phyloP scores from a whole-genome alignment of 495 filamentous ascomycete species.

The Hypomontagnella monticulosa region DNA sequence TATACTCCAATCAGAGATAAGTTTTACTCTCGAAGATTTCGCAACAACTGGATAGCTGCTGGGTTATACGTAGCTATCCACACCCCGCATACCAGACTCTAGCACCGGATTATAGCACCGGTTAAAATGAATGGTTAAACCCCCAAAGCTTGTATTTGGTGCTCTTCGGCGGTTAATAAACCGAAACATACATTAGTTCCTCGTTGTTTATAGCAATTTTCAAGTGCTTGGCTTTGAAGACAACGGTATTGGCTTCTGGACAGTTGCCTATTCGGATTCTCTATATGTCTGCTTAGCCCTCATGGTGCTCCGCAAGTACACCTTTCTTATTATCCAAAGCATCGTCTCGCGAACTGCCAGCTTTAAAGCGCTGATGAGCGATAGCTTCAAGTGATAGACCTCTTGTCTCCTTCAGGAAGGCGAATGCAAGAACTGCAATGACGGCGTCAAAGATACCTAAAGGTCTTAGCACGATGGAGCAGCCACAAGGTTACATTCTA shows the following conservation, averaged over 20 bases:
- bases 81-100: constrained; percentile 29
- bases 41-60: not conserved
- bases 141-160: not conserved
- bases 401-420: constrained; percentile 41
- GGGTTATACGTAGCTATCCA: not conserved
- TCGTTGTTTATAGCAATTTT: not conserved
- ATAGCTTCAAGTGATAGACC: constrained; percentile 43
- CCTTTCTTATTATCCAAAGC: not conserved
- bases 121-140: constrained; percentile 36
- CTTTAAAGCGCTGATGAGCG: constrained; percentile 34
- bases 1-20: constrained; percentile 5
- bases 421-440: constrained; percentile 37
- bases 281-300: not conserved
- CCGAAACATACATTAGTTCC: constrained; percentile 7
- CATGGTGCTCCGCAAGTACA: constrained; percentile 19
- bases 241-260: too few species aligned
- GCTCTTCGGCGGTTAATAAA: constrained; percentile 10
- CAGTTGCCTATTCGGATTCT: too few species aligned
- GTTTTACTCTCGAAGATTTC: not conserved
- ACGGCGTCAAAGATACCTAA: constrained; percentile 38
- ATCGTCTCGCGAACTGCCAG: not conserved
- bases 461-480: not conserved
- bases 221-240: not conserved
- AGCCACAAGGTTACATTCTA: not conserved
- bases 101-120: constrained; percentile 19